A percentile compares a stretch with the other conserved stretches of the same genome.
Conservation (phyloP, 1,284 basidiomycete species). For the Heterobasidion parviporum region DNA sequence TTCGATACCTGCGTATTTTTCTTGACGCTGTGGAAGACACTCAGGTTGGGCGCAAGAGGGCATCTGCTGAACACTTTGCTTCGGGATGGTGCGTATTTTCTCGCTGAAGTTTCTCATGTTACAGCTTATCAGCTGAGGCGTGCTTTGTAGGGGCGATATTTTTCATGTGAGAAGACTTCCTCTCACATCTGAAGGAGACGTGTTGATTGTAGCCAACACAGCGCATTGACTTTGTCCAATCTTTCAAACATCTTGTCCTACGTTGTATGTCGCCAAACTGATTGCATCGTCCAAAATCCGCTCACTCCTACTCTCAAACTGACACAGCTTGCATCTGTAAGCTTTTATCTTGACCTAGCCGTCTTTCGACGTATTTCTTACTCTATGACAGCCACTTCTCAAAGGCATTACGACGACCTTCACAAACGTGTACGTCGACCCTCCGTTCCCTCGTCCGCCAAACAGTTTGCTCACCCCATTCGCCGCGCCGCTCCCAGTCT, state of each 20-base stretch:
- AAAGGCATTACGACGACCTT: constrained; percentile 11
- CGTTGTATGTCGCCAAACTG: constrained; percentile 10
- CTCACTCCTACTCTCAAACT: neutral
- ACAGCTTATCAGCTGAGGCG: neutral
- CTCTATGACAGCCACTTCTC: constrained; percentile 3
- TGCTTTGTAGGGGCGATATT: constrained; percentile 7
- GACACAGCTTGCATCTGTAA: neutral
- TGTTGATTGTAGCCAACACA: neutral
- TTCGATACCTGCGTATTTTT: constrained; percentile 7
- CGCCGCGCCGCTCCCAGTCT: neutral
- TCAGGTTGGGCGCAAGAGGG: constrained; percentile 4
- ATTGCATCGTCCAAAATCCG: neutral
- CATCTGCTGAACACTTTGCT: constrained; percentile 7
- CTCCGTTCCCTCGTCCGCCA: neutral
- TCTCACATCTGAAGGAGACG: neutral
- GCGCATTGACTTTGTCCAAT: constrained; percentile 12
- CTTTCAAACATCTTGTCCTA: constrained; percentile 15
- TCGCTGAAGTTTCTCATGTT: neutral
- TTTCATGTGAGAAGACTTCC: constrained; percentile 5
- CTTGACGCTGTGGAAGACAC: constrained; percentile 7
- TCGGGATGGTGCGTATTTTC: constrained; percentile 7
- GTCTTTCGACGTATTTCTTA: neutral
- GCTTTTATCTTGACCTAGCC: no score
- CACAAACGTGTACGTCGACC: constrained; percentile 16
- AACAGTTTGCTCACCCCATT: neutral